phyloP scores from a whole-genome alignment of 2,329 filamentous ascomycete genomes.

The Pestalotiopsis sp. region DNA sequence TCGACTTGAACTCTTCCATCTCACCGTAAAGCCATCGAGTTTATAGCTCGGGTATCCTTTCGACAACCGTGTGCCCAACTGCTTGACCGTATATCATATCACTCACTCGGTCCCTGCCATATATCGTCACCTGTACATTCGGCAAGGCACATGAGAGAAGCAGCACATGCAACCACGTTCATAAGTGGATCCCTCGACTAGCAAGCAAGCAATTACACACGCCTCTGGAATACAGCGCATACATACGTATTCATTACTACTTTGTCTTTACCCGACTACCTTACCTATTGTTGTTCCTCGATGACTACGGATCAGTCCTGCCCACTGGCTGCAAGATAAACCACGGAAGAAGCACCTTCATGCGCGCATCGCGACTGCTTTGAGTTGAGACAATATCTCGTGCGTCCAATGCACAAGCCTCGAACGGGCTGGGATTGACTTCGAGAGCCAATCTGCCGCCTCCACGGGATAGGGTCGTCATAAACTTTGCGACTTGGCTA shows the following conservation, averaged over 20 bases:
- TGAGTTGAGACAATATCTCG: constrained; percentile 9
- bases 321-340: background rate
- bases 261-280: background rate
- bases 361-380: background rate
- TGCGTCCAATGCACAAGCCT: constrained; percentile 1
- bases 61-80: background rate
- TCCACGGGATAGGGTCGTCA: constrained; percentile 18
- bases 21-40: background rate
- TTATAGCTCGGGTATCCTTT: background rate
- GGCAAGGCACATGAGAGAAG: background rate
- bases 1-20: background rate
- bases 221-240: constrained; percentile 4
- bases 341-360: background rate
- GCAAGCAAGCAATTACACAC: background rate
- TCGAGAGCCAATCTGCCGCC: background rate
- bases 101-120: background rate
- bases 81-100: background rate
- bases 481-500: constrained; percentile 23
- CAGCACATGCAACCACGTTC: background rate
- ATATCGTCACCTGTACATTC: background rate
- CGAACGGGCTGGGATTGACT: constrained; percentile 1
- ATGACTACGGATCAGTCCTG: background rate
- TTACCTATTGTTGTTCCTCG: background rate
- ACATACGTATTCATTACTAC: background rate
- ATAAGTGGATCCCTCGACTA: background rate